These are phyloP conservation scores for Ilyonectria destructans DNA, from an alignment of 2,329 filamentous ascomycete species.

Conservation along the genomic window DNA sequence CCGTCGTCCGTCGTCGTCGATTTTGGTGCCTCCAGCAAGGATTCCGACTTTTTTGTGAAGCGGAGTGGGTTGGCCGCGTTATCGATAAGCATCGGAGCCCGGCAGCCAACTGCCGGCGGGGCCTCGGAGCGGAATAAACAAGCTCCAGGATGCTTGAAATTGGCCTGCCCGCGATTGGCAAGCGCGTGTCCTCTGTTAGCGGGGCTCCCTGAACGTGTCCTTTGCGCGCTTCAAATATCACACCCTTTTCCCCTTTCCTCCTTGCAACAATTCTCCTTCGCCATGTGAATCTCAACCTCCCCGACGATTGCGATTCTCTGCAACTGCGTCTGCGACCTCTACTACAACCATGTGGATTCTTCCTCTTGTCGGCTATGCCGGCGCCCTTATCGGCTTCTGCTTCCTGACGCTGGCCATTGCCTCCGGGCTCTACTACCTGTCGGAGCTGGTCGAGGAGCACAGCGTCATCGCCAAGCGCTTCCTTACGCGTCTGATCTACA, in stretches of 20 bases:
- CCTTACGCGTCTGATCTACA: conserved; percentile 89
- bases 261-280: conserved; percentile 31
- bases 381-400: conserved; percentile 89
- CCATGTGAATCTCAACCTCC: conserved; percentile 44
- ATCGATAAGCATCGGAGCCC: conserved; percentile 46
- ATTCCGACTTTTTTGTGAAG: conserved; percentile 48
- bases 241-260: conserved; percentile 30
- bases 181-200: conserved; percentile 7
- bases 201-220: conserved; percentile 44
- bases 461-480: conserved; percentile 92
- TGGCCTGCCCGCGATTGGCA: conserved; percentile 40
- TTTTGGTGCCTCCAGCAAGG: conserved; percentile 36
- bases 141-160: conserved; percentile 25
- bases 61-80: conserved; percentile 40
- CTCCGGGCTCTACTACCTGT: conserved; percentile 98
- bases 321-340: conserved; percentile 28
- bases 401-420: conserved; percentile 97
- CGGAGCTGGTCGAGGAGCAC: conserved; percentile 97
- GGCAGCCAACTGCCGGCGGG: neutral
- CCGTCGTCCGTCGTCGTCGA: conserved; percentile 27
- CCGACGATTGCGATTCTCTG: conserved; percentile 32
- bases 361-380: conserved; percentile 90
- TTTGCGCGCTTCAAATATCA: conserved; percentile 35
- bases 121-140: conserved; percentile 26
- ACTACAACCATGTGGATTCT: conserved; percentile 88